phyloP scores from a whole-genome alignment of 2,329 filamentous ascomycete species.

The Thyridium curvatum region DNA sequence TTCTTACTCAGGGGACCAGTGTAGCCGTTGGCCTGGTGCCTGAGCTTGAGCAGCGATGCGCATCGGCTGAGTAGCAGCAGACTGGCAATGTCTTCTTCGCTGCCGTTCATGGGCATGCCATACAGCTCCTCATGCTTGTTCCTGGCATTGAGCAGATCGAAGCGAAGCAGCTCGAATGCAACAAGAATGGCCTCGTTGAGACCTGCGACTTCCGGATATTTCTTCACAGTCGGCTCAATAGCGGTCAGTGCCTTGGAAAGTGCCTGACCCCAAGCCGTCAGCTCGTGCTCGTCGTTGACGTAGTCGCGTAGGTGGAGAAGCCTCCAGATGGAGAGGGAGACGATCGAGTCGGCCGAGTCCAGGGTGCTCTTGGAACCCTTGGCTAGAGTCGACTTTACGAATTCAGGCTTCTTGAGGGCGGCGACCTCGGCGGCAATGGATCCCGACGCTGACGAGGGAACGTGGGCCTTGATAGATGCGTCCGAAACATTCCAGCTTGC shows the following conservation, averaged over 20 bases:
- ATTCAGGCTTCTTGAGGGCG: conserved; percentile 62
- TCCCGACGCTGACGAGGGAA: conserved; percentile 36
- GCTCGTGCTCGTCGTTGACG: conserved; percentile 67
- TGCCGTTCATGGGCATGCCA: conserved; percentile 48
- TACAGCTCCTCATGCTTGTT: conserved; percentile 49
- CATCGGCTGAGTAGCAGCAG: conserved; percentile 81
- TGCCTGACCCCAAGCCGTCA: conserved; percentile 80
- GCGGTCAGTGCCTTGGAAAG: conserved; percentile 63
- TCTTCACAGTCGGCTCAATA: conserved; percentile 47
- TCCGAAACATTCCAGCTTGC: conserved; percentile 70
- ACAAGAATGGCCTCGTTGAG: conserved; percentile 75
- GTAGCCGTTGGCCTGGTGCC: conserved; percentile 82
- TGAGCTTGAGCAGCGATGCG: conserved; percentile 74
- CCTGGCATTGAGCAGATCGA: conserved; percentile 70
- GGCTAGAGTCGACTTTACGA: conserved; percentile 62
- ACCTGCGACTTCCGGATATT: conserved; percentile 33
- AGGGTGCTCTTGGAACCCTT: conserved; percentile 36
- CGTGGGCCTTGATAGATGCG: conserved; percentile 41
- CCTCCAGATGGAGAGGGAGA: conserved; percentile 73
- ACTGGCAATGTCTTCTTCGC: conserved; percentile 69
- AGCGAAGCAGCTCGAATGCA: conserved; percentile 77
- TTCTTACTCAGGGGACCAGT: conserved; percentile 91
- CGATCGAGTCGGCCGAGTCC: conserved; percentile 58
- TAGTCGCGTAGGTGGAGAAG: conserved; percentile 88
- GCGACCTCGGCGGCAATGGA: conserved; percentile 55